Percentiles rank a stretch among this genome's conserved stretches.
These are phyloP conservation scores for Aspergillus transmontanensis DNA, from an alignment of 2,329 filamentous ascomycete genomes.

Conservation along the genomic window DNA sequence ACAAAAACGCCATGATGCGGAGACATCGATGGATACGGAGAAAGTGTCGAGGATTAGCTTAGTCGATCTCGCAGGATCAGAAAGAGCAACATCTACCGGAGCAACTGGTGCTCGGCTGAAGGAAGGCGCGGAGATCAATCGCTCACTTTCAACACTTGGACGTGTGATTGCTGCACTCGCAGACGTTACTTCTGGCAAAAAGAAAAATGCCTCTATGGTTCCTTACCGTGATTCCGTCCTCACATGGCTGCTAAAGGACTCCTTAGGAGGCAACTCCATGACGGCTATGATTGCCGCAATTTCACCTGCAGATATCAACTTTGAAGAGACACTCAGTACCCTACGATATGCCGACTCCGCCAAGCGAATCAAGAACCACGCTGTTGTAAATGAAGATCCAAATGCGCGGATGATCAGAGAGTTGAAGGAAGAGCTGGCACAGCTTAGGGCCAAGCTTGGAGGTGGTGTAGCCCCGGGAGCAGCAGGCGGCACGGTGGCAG, in stretches of 20 bases:
- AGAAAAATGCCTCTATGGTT: slow-evolving; percentile 74
- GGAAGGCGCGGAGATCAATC: slow-evolving; percentile 97
- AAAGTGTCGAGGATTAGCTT: slow-evolving; percentile 98
- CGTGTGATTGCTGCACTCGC: slow-evolving; percentile 96
- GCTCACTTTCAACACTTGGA: slow-evolving; percentile 91
- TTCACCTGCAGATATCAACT: slow-evolving; percentile 97
- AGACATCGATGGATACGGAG: slow-evolving; percentile 96
- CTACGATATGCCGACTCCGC: slow-evolving; percentile 95
- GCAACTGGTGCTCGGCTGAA: slow-evolving; percentile 93
- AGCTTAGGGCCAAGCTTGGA: slow-evolving; percentile 83
- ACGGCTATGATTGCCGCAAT: slow-evolving; percentile 99
- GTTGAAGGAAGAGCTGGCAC: slow-evolving; percentile 87
- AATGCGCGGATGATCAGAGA: slow-evolving; percentile 99
- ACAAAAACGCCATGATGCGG: slow-evolving; percentile 85
- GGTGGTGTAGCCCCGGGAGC: slow-evolving; percentile 52
- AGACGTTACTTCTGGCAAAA: slow-evolving; percentile 82
- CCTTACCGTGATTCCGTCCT: slow-evolving; percentile 96
- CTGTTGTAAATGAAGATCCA: slow-evolving; percentile 97
- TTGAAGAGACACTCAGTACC: slow-evolving; percentile 94
- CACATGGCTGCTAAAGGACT: slow-evolving; percentile 97
- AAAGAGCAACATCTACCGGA: slow-evolving; percentile 94
- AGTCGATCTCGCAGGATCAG: slow-evolving; percentile 96
- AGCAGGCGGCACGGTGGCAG: slow-evolving; percentile 47
- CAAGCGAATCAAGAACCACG: slow-evolving; percentile 99
- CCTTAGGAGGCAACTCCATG: slow-evolving; percentile 96